Percentiles rank a stretch among this genome's conserved stretches.
Conservation (phyloP, 1,139 yeast genomes). For the Geotrichum restrictum region DNA sequence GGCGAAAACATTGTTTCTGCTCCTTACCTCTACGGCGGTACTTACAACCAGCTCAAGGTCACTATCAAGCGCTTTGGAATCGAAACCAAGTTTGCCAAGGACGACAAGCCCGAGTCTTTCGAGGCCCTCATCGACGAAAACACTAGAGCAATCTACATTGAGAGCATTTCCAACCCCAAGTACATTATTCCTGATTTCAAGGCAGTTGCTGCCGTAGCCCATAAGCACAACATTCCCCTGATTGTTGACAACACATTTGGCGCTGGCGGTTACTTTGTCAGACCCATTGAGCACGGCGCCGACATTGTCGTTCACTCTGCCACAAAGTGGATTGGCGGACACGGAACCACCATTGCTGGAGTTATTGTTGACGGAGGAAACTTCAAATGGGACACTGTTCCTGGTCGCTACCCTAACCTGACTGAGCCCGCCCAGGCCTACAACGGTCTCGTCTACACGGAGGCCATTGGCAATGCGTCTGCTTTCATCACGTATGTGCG, state of each 20-base stretch:
- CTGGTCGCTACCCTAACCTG: constrained; percentile 82
- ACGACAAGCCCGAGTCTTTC: constrained; percentile 67
- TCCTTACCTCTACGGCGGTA: constrained; percentile 91
- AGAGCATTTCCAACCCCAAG: constrained; percentile 90
- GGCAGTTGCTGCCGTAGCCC: constrained; percentile 70
- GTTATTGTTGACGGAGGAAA: constrained; percentile 84
- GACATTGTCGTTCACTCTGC: constrained; percentile 86
- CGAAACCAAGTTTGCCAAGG: constrained; percentile 76
- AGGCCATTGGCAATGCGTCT: constrained; percentile 64
- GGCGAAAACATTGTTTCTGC: constrained; percentile 91
- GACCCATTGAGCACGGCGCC: constrained; percentile 85
- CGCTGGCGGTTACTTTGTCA: constrained; percentile 87
- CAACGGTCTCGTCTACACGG: constrained; percentile 80
- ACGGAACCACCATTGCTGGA: constrained; percentile 94
- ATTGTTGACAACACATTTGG: constrained; percentile 97
- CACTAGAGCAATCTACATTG: constrained; percentile 87
- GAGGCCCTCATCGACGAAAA: constrained; percentile 68
- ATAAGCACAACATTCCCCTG: constrained; percentile 82
- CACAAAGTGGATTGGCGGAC: constrained; percentile 98
- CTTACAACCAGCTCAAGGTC: constrained; percentile 91
- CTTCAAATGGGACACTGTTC: constrained; percentile 85
- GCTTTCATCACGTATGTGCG: constrained; percentile 81
- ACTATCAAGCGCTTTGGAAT: constrained; percentile 85
- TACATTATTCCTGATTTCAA: constrained; percentile 91
- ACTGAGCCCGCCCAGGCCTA: constrained; percentile 88